Conservation (phyloP, 2,329 filamentous ascomycete genomes). For the Zopfia rhizophila region DNA sequence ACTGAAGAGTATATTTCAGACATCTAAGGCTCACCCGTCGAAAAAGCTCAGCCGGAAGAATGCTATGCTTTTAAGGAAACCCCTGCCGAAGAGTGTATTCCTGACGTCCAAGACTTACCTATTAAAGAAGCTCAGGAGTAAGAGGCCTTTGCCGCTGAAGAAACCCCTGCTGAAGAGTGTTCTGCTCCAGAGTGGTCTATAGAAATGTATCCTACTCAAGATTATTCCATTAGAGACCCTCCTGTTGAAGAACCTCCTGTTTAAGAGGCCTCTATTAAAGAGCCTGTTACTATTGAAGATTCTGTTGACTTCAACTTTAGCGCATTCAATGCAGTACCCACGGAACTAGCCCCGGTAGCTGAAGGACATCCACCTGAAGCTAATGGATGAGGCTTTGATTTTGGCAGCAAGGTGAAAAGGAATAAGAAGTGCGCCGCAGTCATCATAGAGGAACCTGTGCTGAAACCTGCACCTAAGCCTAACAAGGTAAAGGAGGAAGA, state of each 20-base stretch:
- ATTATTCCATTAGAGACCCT: too few relatives aligned
- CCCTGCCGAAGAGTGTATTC: slow-evolving; percentile 11
- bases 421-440: slow-evolving; percentile 31
- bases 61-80: too few relatives aligned
- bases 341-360: slow-evolving; percentile 11
- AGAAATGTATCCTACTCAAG: too few relatives aligned
- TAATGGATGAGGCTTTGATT: slow-evolving; percentile 43
- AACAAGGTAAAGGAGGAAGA: slow-evolving; percentile 39
- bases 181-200: too few relatives aligned
- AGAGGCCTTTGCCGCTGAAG: slow-evolving; percentile 3
- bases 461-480: slow-evolving; percentile 31
- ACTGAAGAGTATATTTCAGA: too few relatives aligned
- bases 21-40: too few relatives aligned
- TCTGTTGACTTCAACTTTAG: slow-evolving; percentile 48
- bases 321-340: slow-evolving; percentile 34
- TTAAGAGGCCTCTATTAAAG: not conserved
- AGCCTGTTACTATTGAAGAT: slow-evolving; percentile 1
- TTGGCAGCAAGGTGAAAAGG: slow-evolving; percentile 53
- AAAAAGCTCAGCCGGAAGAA: too few relatives aligned
- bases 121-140: slow-evolving; percentile 4
- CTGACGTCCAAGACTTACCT: slow-evolving; percentile 7
- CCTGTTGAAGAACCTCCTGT: slow-evolving; percentile 2
- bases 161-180: slow-evolving; percentile 6
- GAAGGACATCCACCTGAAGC: slow-evolving; percentile 45
- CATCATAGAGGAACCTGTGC: slow-evolving; percentile 47